Evolutionary conservation across 192 early-diverging fungal species (phyloP).

Genomic region (Backusella liffmaniae): DNA sequence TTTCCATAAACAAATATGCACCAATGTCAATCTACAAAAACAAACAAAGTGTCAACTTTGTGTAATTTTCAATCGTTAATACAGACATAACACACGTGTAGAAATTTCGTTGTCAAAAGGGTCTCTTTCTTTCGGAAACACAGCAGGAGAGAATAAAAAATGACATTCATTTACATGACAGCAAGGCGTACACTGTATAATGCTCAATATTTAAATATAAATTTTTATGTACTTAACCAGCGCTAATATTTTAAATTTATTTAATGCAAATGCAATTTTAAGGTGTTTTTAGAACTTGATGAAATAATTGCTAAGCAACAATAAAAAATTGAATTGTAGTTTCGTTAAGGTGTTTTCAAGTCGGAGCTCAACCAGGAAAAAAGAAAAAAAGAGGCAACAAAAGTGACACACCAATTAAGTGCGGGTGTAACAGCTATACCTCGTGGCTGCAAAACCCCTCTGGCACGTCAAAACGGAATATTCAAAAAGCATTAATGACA

Average conservation of each 20-base stretch:
- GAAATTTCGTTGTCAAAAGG: background rate
- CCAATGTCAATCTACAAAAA: constrained; percentile 1
- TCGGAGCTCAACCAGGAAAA: background rate
- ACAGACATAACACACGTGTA: background rate
- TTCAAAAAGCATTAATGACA: background rate
- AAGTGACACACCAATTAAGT: background rate
- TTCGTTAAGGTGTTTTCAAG: background rate
- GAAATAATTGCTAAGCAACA: constrained; percentile 6
- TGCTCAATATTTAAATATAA: background rate
- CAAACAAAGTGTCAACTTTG: background rate
- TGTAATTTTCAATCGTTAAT: background rate
- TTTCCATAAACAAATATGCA: constrained; percentile 6
- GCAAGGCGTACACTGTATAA: background rate
- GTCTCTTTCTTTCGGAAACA: background rate
- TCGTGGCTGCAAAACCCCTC: constrained; percentile 7
- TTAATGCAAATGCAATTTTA: background rate
- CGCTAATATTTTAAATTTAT: background rate
- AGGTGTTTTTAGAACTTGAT: background rate
- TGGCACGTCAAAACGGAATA: background rate
- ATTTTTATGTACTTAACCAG: background rate
- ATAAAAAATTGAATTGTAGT: background rate
- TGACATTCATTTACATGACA: background rate
- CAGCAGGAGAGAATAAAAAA: background rate
- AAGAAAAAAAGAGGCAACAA: constrained; percentile 5
- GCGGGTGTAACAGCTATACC: background rate